A percentile compares a stretch with the other conserved stretches of the same genome.
Evolutionary conservation across 1,284 basidiomycete genomes (phyloP).

Genomic region (Ceratorhiza oryzae-sativae): DNA sequence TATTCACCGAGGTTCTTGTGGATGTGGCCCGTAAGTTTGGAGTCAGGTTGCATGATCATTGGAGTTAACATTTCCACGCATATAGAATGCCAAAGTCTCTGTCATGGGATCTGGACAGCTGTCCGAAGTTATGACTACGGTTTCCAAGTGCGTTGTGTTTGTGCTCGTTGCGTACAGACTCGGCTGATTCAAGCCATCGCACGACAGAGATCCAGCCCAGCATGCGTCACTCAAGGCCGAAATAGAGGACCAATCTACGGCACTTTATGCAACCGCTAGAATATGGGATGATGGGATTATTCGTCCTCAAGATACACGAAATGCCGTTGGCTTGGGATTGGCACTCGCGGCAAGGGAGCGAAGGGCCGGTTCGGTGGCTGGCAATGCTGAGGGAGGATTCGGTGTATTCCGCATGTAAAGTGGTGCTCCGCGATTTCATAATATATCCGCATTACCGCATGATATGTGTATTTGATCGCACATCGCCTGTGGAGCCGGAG

Average conservation of each 20-base stretch:
- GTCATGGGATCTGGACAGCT: slow-evolving; percentile 96
- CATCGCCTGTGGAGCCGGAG: too few species aligned
- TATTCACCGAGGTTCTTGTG: slow-evolving; percentile 94
- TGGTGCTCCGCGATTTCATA: too few species aligned
- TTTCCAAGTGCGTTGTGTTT: slow-evolving; percentile 69
- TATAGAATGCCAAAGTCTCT: slow-evolving; percentile 88
- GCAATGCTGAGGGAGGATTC: slow-evolving; percentile 69
- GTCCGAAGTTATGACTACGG: slow-evolving; percentile 89
- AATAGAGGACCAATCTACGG: slow-evolving; percentile 87
- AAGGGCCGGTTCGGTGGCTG: slow-evolving; percentile 44
- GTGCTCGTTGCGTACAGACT: slow-evolving; percentile 18
- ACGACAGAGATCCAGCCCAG: slow-evolving; percentile 72
- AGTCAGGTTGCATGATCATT: background rate
- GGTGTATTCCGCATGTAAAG: slow-evolving; percentile 88
- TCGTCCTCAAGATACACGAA: slow-evolving; percentile 87
- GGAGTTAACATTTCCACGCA: background rate
- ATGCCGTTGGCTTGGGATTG: slow-evolving; percentile 84
- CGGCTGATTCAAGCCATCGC: slow-evolving; percentile 24
- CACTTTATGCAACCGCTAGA: slow-evolving; percentile 86
- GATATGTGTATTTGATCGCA: too few species aligned
- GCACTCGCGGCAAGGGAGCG: slow-evolving; percentile 68
- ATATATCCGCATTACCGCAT: too few species aligned
- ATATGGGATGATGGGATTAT: slow-evolving; percentile 97
- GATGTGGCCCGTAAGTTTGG: slow-evolving; percentile 90
- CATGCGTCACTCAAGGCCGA: slow-evolving; percentile 75